Conservation (phyloP, 2,329 filamentous ascomycete genomes). For the Hansfordia pulvinata region DNA sequence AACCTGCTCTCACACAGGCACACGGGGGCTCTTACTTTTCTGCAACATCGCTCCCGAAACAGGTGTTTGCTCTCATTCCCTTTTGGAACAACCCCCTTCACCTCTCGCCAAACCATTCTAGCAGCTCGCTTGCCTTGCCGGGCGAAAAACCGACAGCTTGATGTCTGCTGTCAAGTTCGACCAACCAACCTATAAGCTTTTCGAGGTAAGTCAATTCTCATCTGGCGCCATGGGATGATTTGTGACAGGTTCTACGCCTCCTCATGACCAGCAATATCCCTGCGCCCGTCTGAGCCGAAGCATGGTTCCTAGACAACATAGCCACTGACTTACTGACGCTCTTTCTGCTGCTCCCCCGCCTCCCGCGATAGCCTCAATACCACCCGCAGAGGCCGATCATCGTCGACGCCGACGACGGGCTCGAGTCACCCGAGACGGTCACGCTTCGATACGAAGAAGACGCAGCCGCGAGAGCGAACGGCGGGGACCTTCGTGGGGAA, state of each 20-base stretch:
- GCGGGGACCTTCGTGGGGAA: slow-evolving; percentile 39
- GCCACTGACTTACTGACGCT: no score
- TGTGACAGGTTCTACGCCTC: slow-evolving; percentile 1
- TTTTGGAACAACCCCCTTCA: slow-evolving; percentile 18
- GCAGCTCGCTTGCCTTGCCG: no score
- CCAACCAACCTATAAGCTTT: slow-evolving; percentile 41
- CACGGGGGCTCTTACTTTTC: slow-evolving; percentile 8
- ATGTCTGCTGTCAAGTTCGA: slow-evolving; percentile 46
- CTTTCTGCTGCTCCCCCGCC: no score
- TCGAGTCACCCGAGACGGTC: slow-evolving; percentile 43
- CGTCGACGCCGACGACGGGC: slow-evolving; percentile 37
- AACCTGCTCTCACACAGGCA: slow-evolving; percentile 3
- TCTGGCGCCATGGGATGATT: no score
- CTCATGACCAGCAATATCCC: background rate
- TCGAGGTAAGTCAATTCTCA: slow-evolving; percentile 43
- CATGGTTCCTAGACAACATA: no score
- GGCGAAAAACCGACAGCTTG: slow-evolving; percentile 25
- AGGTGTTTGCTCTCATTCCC: slow-evolving; percentile 17
- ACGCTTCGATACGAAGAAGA: slow-evolving; percentile 44
- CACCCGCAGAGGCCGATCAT: slow-evolving; percentile 42
- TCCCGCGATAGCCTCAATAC: slow-evolving; percentile 35
- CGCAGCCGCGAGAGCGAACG: slow-evolving; percentile 33
- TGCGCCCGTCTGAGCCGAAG: slow-evolving; percentile 5
- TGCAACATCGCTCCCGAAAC: slow-evolving; percentile 21
- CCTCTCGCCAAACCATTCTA: slow-evolving; percentile 6